Base-by-base conservation (phyloP, 1,284 basidiomycete species). In the Mycosarcoma mackinlayi region DNA sequence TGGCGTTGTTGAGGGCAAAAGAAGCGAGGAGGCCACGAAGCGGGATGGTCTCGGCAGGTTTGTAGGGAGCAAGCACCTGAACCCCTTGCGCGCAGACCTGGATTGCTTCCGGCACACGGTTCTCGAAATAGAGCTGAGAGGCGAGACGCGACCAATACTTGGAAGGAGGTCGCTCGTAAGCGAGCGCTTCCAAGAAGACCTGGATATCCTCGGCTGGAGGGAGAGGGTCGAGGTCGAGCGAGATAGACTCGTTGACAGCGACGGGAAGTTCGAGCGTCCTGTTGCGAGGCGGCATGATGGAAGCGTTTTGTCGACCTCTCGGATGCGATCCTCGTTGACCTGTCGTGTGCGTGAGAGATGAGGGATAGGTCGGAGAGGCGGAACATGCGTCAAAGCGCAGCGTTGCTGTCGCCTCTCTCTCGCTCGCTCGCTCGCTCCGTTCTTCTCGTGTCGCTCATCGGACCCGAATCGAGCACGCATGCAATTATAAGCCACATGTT, bases 91-190 rank as follows among this genome's bases (percentile, higher is more conserved):
- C 28, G 42, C 73, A 68, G 44, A 76, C 62, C 44, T 69, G 60
- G 23, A 68, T 40, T 9, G 76, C 76, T 49, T 78, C 76, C 0
- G 53, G 49, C 19, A 63, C 45, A 19, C 76, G 73, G 8, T 68
- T 65, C 13, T 68, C 70, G 47, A 72, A 45, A 66, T 64, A 75
- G 51, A 73, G 72, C 45, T 73, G 71, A 13, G 74, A 64, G 1
- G 76, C 74, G 31, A 78, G 69, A 16, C 71, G 71, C 34, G 76
- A 74, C 76, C 76, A 78, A 51, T 73, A 76, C 39, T 60, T 67
- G 34, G 74, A 65, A 11, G 67, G 55, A 30, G 76, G 72, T 34
- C 67, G 67, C 45, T 78, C 76, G 40, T 75, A 75, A 33, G 55
- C 64, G 54, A 78, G 72, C 27, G 74, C 68, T 34, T 77, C 76